A percentile compares a stretch with the other conserved stretches of the same genome.
These are phyloP conservation scores for Erigeron philadelphicus DNA, from an alignment of 140 eudicot species.

Conservation along the genomic window DNA sequence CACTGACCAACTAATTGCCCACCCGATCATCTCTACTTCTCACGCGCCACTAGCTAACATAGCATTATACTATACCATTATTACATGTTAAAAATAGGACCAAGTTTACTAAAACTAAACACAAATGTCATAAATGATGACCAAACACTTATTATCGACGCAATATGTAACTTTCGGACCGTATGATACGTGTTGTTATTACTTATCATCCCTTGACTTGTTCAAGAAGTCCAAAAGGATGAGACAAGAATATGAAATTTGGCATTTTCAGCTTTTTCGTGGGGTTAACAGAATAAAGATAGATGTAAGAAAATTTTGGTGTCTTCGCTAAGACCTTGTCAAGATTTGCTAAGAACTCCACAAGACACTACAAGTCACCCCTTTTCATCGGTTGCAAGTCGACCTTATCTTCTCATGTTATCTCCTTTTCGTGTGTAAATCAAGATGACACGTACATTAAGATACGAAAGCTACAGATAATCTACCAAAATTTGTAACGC, in stretches of 20 bases:
- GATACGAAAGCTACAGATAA: slow-evolving; percentile 28
- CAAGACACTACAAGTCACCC: slow-evolving; percentile 7
- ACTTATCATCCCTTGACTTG: slow-evolving; percentile 19
- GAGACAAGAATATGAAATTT: slow-evolving; percentile 31
- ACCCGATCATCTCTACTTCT: too few species aligned
- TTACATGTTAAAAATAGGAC: slow-evolving; percentile 9
- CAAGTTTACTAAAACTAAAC: slow-evolving; percentile 20
- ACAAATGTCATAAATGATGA: slow-evolving; percentile 10
- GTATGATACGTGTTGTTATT: background rate
- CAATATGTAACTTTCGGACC: slow-evolving; percentile 14
- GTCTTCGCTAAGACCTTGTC: slow-evolving; percentile 10
- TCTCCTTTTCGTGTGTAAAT: slow-evolving; percentile 10
- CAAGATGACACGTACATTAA: slow-evolving; percentile 27
- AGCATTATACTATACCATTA: background rate
- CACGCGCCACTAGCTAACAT: too few species aligned
- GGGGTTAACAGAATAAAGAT: slow-evolving; percentile 21
- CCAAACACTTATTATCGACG: slow-evolving; percentile 4
- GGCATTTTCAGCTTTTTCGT: slow-evolving; percentile 32
- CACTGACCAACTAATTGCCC: too few species aligned
- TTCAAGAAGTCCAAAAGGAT: slow-evolving; percentile 13
- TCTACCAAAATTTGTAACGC: slow-evolving; percentile 20
- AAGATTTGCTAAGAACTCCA: background rate
- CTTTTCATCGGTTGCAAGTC: slow-evolving; percentile 17
- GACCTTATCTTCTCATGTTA: slow-evolving; percentile 25
- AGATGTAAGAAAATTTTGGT: slow-evolving; percentile 19